These are phyloP conservation scores for Incumbomyces lentus DNA, from an alignment of 2,329 filamentous ascomycete genomes.

Conservation along the genomic window DNA sequence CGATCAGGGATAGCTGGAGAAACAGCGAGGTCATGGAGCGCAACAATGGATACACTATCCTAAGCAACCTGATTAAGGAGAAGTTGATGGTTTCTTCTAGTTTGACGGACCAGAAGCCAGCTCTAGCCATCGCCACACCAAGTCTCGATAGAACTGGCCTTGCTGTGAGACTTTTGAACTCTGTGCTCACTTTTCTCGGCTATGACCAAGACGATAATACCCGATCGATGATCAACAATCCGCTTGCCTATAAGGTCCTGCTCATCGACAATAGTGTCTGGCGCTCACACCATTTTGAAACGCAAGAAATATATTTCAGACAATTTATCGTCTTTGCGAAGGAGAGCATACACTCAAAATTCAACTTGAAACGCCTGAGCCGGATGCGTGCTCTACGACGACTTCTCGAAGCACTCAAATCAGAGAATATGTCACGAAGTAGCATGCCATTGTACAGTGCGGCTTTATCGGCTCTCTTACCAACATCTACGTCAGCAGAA, in stretches of 20 bases:
- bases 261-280: slow-evolving; percentile 90
- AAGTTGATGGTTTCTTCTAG: slow-evolving; percentile 46
- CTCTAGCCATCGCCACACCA: slow-evolving; percentile 23
- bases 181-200: slow-evolving; percentile 77
- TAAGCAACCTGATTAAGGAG: slow-evolving; percentile 71
- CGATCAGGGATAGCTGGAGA: slow-evolving; percentile 83
- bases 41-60: slow-evolving; percentile 83
- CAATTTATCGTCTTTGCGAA: slow-evolving; percentile 83
- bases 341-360: slow-evolving; percentile 84
- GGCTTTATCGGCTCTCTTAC: slow-evolving; percentile 69
- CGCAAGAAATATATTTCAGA: slow-evolving; percentile 82
- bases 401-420: slow-evolving; percentile 80
- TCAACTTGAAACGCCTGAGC: slow-evolving; percentile 76
- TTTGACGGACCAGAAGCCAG: slow-evolving; percentile 11
- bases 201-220: slow-evolving; percentile 71
- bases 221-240: slow-evolving; percentile 90
- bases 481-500: slow-evolving; percentile 71
- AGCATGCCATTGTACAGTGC: slow-evolving; percentile 66
- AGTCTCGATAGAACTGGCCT: slow-evolving; percentile 41
- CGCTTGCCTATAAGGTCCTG: slow-evolving; percentile 82
- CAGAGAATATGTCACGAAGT: slow-evolving; percentile 62
- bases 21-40: slow-evolving; percentile 98
- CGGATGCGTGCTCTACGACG: slow-evolving; percentile 90
- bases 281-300: slow-evolving; percentile 64
- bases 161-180: slow-evolving; percentile 54